Evolutionary conservation across 306 rosid species (phyloP).

Genomic region (Neltuma alba): DNA sequence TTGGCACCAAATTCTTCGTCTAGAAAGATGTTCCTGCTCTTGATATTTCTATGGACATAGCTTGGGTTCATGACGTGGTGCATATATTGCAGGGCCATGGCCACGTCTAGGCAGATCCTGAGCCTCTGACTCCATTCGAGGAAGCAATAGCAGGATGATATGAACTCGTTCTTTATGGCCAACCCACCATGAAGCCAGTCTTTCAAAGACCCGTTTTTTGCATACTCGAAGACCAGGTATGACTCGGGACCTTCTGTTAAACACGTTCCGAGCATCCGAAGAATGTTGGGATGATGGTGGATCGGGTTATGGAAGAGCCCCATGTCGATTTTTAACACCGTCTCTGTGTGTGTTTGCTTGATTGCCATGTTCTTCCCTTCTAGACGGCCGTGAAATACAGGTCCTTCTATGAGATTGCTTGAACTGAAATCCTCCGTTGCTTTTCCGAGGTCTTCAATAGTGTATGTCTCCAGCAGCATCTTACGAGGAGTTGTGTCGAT

Average conservation of each 20-base stretch:
- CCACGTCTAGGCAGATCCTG: constrained; percentile 80
- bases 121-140: constrained; percentile 89
- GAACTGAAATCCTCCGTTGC: constrained; percentile 86
- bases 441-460: constrained; percentile 62
- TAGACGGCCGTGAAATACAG: constrained; percentile 77
- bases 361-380: constrained; percentile 83
- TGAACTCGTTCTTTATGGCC: constrained; percentile 95
- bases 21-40: constrained; percentile 61
- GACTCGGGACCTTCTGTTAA: constrained; percentile 59
- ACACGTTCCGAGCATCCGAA: constrained; percentile 69
- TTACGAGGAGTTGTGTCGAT: constrained; percentile 43
- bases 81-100: constrained; percentile 60
- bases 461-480: constrained; percentile 58
- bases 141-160: constrained; percentile 89
- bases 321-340: constrained; percentile 54
- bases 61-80: constrained; percentile 64
- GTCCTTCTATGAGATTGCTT: constrained; percentile 80
- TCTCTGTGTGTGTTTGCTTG: constrained; percentile 46
- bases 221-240: constrained; percentile 75
- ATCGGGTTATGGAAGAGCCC: constrained; percentile 56
- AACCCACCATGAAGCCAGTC: constrained; percentile 98
- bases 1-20: constrained; percentile 72
- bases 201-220: constrained; percentile 80
- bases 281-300: constrained; percentile 82
- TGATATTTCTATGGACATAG: constrained; percentile 59